Conservation (phyloP, 306 rosid species). For the Morella rubra region DNA sequence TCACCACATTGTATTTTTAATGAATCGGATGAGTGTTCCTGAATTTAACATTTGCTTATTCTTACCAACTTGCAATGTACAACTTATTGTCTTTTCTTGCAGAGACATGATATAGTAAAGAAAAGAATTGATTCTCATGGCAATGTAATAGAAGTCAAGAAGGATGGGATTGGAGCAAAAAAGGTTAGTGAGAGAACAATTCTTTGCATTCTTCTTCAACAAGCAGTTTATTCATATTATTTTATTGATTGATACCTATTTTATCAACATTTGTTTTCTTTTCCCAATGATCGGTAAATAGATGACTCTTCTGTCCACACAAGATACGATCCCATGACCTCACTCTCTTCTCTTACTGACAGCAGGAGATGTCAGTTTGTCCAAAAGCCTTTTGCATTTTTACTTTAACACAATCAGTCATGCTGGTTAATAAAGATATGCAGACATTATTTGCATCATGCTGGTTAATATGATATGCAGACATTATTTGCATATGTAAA, state of each 20-base stretch:
- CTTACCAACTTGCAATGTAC: slow-evolving; percentile 18
- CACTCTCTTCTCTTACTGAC: background rate
- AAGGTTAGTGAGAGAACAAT: slow-evolving; percentile 62
- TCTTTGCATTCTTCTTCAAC: slow-evolving; percentile 7
- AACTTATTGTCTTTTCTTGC: slow-evolving; percentile 36
- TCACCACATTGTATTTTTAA: slow-evolving; percentile 15
- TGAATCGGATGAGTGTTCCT: slow-evolving; percentile 10
- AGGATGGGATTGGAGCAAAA: slow-evolving; percentile 87
- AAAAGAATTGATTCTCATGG: slow-evolving; percentile 74
- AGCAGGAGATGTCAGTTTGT: background rate
- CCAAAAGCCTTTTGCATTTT: background rate
- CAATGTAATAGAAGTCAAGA: slow-evolving; percentile 61
- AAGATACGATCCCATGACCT: background rate
- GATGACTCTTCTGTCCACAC: background rate
- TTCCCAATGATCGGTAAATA: background rate
- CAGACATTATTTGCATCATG: too few species aligned
- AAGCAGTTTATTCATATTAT: slow-evolving; percentile 9
- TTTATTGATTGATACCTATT: slow-evolving; percentile 1
- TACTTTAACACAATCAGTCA: background rate
- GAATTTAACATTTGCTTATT: slow-evolving; percentile 11
- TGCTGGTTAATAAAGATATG: too few species aligned
- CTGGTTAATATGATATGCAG: too few species aligned
- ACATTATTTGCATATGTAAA: too few species aligned
- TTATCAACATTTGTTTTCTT: background rate
- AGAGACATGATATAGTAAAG: slow-evolving; percentile 81